Evolutionary conservation across 2,329 filamentous ascomycete species (phyloP), one percentile per base, ranked within the genome.

Genomic region (Colletotrichum kahawae): DNA sequence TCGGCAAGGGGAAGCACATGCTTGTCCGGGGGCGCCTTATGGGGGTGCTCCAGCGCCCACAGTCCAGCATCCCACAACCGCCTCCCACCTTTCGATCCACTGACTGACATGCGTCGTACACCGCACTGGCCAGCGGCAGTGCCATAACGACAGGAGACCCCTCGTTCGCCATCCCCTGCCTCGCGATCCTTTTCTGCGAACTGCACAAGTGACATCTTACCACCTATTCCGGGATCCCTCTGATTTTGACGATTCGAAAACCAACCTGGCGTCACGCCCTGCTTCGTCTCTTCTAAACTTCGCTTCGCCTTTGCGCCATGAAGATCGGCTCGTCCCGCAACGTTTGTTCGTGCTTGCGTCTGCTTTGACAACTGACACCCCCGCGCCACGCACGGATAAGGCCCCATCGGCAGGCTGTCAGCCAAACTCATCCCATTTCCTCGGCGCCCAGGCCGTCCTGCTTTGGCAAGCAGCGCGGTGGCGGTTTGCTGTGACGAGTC

Each of bases 11-110:
- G 34, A 63, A 34, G 71, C 71, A 70, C 36, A 59, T 74, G 66
- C 67, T 59, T 43, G 59, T 70, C 70, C 57, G 71, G 67, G 43
- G 71, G 48, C 68, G 43, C 70, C 27, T 54, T 38, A 72, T 68
- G 70, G 54, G 36, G 68, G n/a, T 21, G 16, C 24, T 65, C 36
- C 27, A 13, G 27, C 36, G n/a, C 43, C n/a, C 43, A 48, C 43
- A 13, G 43, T 48, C 43, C n/a, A 24, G 24, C 24, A 24, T 24
- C 3, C 3, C 24, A 24, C 24, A n/a, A n/a, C 33, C 21, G 34
- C 21, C 34, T 63, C 21, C 63, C n/a, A 51, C 63, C 36, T 60
- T 66, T 36, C 16, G 57, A 10, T 67, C 64, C 64, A 57, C 64
- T 57, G 64, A 27, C 36, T 65, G 43, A 21, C 43, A 51, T 29